A percentile compares a stretch with the other conserved stretches of the same genome.
Conservation (phyloP, 805 yeast species). For the Saccharomycopsis selenospora region DNA sequence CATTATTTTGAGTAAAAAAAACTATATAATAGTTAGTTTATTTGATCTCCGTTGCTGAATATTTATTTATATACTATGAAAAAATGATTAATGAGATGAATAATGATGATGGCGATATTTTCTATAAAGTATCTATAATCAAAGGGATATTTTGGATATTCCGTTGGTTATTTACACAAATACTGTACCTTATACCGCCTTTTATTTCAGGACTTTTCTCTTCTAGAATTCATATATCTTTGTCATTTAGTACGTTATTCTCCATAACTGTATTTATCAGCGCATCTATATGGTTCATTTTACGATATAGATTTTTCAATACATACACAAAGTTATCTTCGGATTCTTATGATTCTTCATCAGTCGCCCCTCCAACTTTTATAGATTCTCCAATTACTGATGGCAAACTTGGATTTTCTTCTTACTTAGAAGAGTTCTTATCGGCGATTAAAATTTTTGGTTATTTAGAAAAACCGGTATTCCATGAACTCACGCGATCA, state of each 20-base stretch:
- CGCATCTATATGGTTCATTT: constrained; percentile 7
- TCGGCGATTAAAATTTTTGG: constrained; percentile 93
- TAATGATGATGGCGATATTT: background rate
- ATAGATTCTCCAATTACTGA: constrained; percentile 25
- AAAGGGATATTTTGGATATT: background rate
- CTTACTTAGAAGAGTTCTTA: constrained; percentile 81
- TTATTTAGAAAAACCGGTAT: constrained; percentile 80
- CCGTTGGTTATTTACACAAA: background rate
- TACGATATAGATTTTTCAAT: constrained; percentile 17
- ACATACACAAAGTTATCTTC: constrained; percentile 13
- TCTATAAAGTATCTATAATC: constrained; percentile 3
- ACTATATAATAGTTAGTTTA: too few species aligned
- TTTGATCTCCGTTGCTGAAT: too few species aligned
- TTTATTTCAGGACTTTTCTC: constrained; percentile 9
- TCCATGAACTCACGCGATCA: constrained; percentile 84
- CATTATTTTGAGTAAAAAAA: too few species aligned
- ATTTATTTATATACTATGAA: too few species aligned
- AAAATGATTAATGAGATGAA: too few species aligned
- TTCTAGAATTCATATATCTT: constrained; percentile 17
- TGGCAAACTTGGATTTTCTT: constrained; percentile 41
- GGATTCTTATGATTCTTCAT: constrained; percentile 7
- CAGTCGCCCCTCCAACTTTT: constrained; percentile 2
- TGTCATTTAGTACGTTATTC: constrained; percentile 16
- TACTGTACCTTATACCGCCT: constrained; percentile 1
- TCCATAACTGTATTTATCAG: background rate